Base-by-base conservation (phyloP, 1,284 basidiomycete genomes). In the Cerioporus squamosus region DNA sequence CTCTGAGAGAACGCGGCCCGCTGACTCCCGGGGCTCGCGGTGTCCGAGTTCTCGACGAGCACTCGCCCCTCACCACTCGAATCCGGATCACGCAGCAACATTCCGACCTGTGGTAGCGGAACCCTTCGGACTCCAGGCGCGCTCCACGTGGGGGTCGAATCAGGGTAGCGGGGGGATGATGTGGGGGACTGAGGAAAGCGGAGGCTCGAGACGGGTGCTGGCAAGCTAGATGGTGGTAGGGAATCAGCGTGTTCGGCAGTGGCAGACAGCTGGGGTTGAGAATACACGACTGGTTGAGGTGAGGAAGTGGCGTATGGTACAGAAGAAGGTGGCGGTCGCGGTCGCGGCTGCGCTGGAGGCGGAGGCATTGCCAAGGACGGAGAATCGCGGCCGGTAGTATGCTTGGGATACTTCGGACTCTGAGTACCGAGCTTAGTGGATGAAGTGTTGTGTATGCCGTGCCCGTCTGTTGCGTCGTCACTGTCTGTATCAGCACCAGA, bases 41-140 rank as follows among this genome's bases (percentile, higher is more conserved):
- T 79, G 63, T 85, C 83, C 18, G 83, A 84, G 66, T 83, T 80
- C 5, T 82, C 81, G 2, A 75, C 83, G 18, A 85, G 68, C 20
- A 84, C 72, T 9, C 70, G 70, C 15, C 73, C 75, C 10, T 76
- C 73, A 17, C 75, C 77, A 24, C 64, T 62, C 22, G 51, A 53
- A 20, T 67, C 59, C 1, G 61, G 55, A 38, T 64, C 62, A 9
- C 60, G 65, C 3, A 55, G 58, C 18, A 66, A 47, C 5, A 23
- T 44, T 18, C 44, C 23, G 43, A 29, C 48, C 12, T 59, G 50
- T 4, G 61, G 63, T 3, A 50, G 44, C 2, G 65, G 67, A 5
- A 68, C 64, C 17, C 67, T 55, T 12, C 67, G 59, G 15, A 55
- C 29, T 1, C 18, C 23, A 8, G 52, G 46, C 1, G 26, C 23